Base-by-base conservation (phyloP, 768 basidiomycete genomes). In the Polyporus arcularius region DNA sequence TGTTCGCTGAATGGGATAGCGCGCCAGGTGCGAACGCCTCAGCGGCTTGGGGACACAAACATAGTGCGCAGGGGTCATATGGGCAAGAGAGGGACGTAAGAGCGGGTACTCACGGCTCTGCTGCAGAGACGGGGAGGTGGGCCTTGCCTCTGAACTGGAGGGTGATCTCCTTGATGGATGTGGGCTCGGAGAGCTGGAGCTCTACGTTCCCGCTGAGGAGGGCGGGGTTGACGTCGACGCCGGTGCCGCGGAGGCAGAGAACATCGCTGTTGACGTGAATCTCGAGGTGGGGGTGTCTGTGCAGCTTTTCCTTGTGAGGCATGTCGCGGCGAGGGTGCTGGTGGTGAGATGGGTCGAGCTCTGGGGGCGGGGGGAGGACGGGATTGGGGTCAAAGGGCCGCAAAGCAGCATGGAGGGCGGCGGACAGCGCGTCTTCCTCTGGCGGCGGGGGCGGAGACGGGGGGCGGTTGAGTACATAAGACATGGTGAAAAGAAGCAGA, bases 111-210 rank as follows among this genome's bases (percentile, higher is more conserved):
- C 68, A 89, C 90, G 83, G 75, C 48, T 91, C 90, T 58, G 74
- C 70, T 14, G 81, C 68, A 4, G 80, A 73, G 16, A 80, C 76
- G 5, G 91, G 90, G 0, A 94, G 75, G 60, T 82, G 85, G 4
- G 87, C 90, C 74, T 93, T 94, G 21, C 95, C 94, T 62, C 85
- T 79, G 70, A 97, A 91, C 62, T 88, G 85, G 57, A 98, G 85
- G 3, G 84, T 92, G 59, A 94, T 86, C 73, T 94, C 89, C 70
- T 87, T 91, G 74, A 92, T 85, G 55, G 92, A 85, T 0, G 90
- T 95, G 18, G 90, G 79, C 75, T 98, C 93, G 2, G 81, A 78
- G 45, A 98, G 83, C 72, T 87, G 82, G 65, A 98, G 80, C 9
- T 87, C 82, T 67, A 98, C 84, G 69, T 88, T 82, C 4, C 96